Evolutionary conservation across 2,329 filamentous ascomycete species (phyloP).

Genomic region (Cladophialophora immunda): DNA sequence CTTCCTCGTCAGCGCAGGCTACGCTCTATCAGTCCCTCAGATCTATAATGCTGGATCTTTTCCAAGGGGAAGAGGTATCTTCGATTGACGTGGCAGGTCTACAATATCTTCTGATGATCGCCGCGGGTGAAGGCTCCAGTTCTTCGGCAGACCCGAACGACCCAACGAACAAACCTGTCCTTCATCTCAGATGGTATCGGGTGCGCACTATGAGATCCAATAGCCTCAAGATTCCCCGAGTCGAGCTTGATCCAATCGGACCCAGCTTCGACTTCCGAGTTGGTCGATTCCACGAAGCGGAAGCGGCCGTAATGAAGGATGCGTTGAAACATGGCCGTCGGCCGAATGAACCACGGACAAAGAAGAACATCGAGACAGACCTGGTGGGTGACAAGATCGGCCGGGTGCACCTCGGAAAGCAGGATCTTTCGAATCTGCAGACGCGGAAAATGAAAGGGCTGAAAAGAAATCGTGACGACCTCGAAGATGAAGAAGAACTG

Average conservation of each 20-base stretch:
- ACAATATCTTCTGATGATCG: conserved; percentile 86
- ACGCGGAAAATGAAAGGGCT: conserved; percentile 99
- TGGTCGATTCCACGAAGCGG: conserved; percentile 80
- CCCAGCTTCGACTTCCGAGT: conserved; percentile 91
- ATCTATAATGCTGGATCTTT: conserved; percentile 87
- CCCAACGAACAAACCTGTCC: conserved; percentile 51
- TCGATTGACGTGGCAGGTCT: conserved; percentile 95
- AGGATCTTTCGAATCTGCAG: conserved; percentile 87
- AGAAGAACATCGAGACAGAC: conserved; percentile 97
- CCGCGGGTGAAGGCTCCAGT: conserved; percentile 70
- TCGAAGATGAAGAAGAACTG: conserved; percentile 56
- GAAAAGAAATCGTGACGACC: conserved; percentile 78
- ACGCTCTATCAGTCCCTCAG: conserved; percentile 87
- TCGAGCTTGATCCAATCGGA: conserved; percentile 95
- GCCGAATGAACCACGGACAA: conserved; percentile 66
- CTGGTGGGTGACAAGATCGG: conserved; percentile 96
- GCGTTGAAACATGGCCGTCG: conserved; percentile 86
- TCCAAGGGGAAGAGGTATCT: conserved; percentile 79
- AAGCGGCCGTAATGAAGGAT: conserved; percentile 83
- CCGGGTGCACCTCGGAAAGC: conserved; percentile 87
- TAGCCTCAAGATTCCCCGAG: conserved; percentile 84
- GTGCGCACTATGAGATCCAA: conserved; percentile 81
- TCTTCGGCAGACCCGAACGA: conserved; percentile 40
- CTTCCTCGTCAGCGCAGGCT: conserved; percentile 60
- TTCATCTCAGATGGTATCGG: conserved; percentile 81